Conservation (phyloP, 495 filamentous ascomycete species). For the Neurospora discreta region DNA sequence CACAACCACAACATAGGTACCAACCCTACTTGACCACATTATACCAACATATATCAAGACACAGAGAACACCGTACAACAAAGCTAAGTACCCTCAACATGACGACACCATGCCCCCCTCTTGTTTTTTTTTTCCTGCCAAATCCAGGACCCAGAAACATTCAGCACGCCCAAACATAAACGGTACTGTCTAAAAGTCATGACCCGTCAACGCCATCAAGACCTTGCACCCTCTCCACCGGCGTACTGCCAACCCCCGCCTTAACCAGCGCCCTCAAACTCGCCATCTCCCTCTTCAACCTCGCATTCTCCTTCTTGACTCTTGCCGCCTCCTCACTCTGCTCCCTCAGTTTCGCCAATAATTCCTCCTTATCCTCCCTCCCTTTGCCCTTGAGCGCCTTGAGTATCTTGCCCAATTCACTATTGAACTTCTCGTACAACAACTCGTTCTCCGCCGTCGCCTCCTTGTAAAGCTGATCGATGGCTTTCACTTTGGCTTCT, state of each 20-base stretch:
- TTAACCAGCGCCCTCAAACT: conserved; percentile 38
- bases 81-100: neutral
- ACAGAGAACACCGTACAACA: neutral
- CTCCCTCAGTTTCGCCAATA: conserved; percentile 55
- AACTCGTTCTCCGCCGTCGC: conserved; percentile 88
- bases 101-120: neutral
- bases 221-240: neutral
- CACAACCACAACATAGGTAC: neutral
- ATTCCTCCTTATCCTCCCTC: conserved; percentile 61
- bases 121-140: neutral
- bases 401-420: conserved; percentile 74
- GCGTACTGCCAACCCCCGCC: conserved; percentile 5
- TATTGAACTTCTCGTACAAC: conserved; percentile 86
- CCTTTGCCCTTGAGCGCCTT: conserved; percentile 57
- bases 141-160: neutral
- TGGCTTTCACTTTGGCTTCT: conserved; percentile 67
- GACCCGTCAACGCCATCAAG: neutral
- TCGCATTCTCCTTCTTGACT: conserved; percentile 68
- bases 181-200: neutral
- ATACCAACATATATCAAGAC: neutral
- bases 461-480: conserved; percentile 85
- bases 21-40: neutral
- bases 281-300: conserved; percentile 41
- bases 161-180: neutral
- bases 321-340: conserved; percentile 56